Evolutionary conservation across 768 basidiomycete species (phyloP), one percentile per base, ranked within the genome.

Genomic region (Naganishia kalamii): DNA sequence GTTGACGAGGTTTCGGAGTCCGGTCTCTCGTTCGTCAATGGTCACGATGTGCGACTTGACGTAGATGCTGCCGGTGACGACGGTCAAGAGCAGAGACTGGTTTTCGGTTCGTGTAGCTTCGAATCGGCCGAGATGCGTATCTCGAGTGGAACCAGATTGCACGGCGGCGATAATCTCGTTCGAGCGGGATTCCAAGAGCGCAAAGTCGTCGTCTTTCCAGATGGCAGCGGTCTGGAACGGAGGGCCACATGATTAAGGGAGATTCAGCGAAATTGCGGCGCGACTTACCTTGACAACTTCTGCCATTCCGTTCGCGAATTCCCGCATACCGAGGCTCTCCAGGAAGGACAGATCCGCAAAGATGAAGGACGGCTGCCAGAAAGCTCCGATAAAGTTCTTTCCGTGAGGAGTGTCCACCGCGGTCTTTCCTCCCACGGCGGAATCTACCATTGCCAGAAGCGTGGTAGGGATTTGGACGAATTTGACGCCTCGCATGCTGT

Each of bases 261-360:
- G n/a, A 63, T 19, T 43, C 59, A 44, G 40, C 65, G 61, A 62
- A 52, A 23, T 25, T 13, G 37, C 17, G 27, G 12, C 37, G 57
- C 11, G 32, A 25, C 54, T 57, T 11, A 40, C 54, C 54, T 99
- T 99, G 75, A 98, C 87, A 3, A 97, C 88, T 77, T 99, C 94
- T 0, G 96, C 94, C 88, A 99, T 94, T 40, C 96, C 94, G 73
- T 98, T 98, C n/a, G 90, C 89, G 68, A 98, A 91, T 77, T 98
- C 96, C 61, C 94, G 83, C 33, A 85, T 79, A 0, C 93, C 93
- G 1, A 99, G 85, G 1, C 90, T 92, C 73, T 92, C 90, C 63
- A 99, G 84, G 82, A 96, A 94, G 1, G 93, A 88, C 27, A 90
- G 88, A 76, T 99, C 96, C 70, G 97, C 94, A 80, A 99, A 99